phyloP scores from a whole-genome alignment of 805 yeast genomes.

The Hanseniaspora meyeri region DNA sequence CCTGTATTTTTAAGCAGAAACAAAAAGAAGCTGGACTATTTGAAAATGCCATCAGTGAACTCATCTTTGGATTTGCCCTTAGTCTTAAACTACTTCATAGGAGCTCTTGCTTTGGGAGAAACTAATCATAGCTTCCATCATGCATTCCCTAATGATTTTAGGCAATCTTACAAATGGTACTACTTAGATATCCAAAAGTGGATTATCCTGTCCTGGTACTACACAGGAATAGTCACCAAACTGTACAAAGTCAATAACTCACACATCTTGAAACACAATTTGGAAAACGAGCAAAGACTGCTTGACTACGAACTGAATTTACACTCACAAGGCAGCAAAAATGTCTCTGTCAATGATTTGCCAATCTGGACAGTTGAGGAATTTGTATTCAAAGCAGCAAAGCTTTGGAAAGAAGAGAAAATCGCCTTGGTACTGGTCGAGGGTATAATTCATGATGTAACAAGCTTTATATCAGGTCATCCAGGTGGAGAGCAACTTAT shows the following conservation, averaged over 20 bases:
- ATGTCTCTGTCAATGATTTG: conserved; percentile 76
- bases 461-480: conserved; percentile 81
- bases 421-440: conserved; percentile 68
- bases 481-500: conserved; percentile 85
- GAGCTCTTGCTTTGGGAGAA: conserved; percentile 73
- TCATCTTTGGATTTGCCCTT: conserved; percentile 60
- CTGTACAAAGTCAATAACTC: conserved; percentile 37
- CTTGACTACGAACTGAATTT: conserved; percentile 6
- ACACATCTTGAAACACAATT: conserved; percentile 54
- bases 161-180: conserved; percentile 59
- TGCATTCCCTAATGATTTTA: conserved; percentile 84
- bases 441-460: conserved; percentile 85
- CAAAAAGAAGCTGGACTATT: not conserved
- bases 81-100: conserved; percentile 44
- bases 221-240: conserved; percentile 46
- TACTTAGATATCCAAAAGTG: conserved; percentile 83
- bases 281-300: conserved; percentile 72
- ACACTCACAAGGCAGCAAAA: conserved; percentile 44
- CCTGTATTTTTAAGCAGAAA: conserved; percentile 9
- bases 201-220: conserved; percentile 42
- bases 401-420: conserved; percentile 33
- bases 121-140: conserved; percentile 90
- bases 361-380: conserved; percentile 55
- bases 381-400: conserved; percentile 30
- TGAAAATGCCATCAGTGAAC: conserved; percentile 8